Base-by-base conservation (phyloP, 2,329 filamentous ascomycete species). In the Colletotrichum lini region DNA sequence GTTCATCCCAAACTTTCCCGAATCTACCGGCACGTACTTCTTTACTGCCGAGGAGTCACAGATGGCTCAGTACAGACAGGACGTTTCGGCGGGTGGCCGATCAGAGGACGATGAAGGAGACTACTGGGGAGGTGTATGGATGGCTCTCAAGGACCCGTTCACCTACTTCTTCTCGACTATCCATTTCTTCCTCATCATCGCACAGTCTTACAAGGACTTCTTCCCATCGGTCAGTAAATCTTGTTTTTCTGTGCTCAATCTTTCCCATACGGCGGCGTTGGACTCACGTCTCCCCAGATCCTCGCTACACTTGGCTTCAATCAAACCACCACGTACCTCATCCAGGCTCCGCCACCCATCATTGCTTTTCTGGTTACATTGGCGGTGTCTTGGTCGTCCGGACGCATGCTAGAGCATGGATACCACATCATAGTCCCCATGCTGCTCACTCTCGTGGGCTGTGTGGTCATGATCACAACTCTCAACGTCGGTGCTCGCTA, bases 121-220 rank as follows among this genome's bases (percentile, higher is more conserved):
- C 7, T 79, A 78, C 4, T 83, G 80, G 82, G 78, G 78, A 12
- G 82, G 82, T 2, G 68, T 83, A 13, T 79, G 78, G 70, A 73
- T 77, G 45, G 80, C 79, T 0, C 59, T 77, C 62, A 77, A 72
- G 35, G 82, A 83, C 38, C 81, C 81, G 0, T 83, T 83, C 40
- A 80, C 81, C 0, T 82, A 80, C 75, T 72, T 80, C 18, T 83
- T 84, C 62, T 79, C 78, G 0, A 67, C 74, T 1, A 82, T 84
- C 52, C 82, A 84, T 59, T 84, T 84, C 9, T 79, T 78, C 18
- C 82, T 86, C 35, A 84, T 86, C n/a, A 79, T 85, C 1, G 83
- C 80, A 0, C 76, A 76, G 69, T 80, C 82, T 0, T 82, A 82
- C 75, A 83, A 83, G 65, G 82, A 82, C 63, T 85, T 84, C 76